phyloP scores from a whole-genome alignment of 352 stramenopile species.

The Globisporangium cederbergense region DNA sequence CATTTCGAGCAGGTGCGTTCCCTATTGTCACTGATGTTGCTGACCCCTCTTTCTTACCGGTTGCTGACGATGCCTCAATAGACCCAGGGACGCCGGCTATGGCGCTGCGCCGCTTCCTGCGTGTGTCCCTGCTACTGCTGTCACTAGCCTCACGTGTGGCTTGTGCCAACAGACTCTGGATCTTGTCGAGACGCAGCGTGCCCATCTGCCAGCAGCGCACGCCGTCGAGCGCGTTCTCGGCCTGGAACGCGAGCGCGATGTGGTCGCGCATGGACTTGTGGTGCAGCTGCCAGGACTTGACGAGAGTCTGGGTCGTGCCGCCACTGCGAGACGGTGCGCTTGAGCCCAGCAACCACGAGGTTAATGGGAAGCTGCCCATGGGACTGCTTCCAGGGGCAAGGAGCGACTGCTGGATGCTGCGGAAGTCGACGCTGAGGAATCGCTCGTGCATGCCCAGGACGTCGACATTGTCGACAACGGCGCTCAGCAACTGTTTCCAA shows the following conservation, averaged over 20 bases:
- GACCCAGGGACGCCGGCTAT: neutral
- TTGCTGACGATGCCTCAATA: neutral
- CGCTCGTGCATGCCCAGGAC: conserved; percentile 28
- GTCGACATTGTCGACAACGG: conserved; percentile 31
- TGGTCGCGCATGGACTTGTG: conserved; percentile 25
- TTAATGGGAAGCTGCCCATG: conserved; percentile 9
- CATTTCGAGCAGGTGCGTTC: neutral
- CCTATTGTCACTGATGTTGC: neutral
- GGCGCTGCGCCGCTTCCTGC: neutral
- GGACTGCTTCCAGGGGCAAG: neutral
- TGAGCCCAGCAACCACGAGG: conserved; percentile 10
- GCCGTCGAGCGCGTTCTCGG: conserved; percentile 26
- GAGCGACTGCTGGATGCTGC: conserved; percentile 32
- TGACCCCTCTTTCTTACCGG: neutral
- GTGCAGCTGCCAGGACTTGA: conserved; percentile 27
- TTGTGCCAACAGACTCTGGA: conserved; percentile 13
- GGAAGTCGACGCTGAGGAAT: conserved; percentile 28
- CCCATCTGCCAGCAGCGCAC: conserved; percentile 24
- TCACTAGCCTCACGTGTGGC: neutral
- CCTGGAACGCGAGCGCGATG: conserved; percentile 30
- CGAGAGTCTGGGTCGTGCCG: conserved; percentile 12
- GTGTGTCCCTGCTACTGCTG: neutral
- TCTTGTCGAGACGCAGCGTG: conserved; percentile 1
- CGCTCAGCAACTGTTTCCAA: conserved; percentile 27
- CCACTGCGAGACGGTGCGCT: neutral